These are phyloP conservation scores for Talaromyces rugulosus DNA, from an alignment of 2,329 filamentous ascomycete genomes.

Conservation along the genomic window DNA sequence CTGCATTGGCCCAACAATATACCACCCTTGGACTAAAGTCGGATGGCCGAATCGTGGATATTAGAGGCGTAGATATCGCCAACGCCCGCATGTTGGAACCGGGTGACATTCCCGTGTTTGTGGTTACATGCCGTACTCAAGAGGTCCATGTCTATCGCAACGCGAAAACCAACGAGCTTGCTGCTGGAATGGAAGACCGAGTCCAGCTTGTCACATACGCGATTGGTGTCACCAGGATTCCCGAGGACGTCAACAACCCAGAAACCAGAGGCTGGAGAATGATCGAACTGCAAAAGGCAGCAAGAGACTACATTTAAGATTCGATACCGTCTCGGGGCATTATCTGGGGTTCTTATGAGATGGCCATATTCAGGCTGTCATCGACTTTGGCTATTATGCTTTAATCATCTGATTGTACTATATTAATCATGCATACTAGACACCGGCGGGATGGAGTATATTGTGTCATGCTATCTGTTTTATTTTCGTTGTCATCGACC, in stretches of 20 bases:
- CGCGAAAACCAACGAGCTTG: conserved; percentile 80
- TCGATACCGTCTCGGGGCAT: not conserved
- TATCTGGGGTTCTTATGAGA: not conserved
- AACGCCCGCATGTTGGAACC: conserved; percentile 46
- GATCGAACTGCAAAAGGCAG: conserved; percentile 98
- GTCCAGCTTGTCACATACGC: conserved; percentile 98
- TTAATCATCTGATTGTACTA: conserved; percentile 30
- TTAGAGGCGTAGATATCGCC: conserved; percentile 78
- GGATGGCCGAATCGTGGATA: conserved; percentile 91
- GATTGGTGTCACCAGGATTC: conserved; percentile 88
- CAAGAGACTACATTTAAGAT: conserved; percentile 74
- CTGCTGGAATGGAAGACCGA: conserved; percentile 97
- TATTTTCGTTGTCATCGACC: conserved; percentile 4
- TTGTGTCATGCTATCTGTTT: conserved; percentile 2
- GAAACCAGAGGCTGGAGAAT: conserved; percentile 96
- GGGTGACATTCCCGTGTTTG: conserved; percentile 73
- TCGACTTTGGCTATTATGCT: conserved; percentile 5
- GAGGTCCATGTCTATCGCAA: conserved; percentile 97
- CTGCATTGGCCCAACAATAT: conserved; percentile 95
- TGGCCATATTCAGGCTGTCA: not conserved
- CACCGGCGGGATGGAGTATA: conserved; percentile 30
- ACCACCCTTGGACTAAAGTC: conserved; percentile 88
- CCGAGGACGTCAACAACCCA: conserved; percentile 94
- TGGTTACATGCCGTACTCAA: conserved; percentile 92
- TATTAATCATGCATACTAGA: conserved; percentile 35